Evolutionary conservation across 768 basidiomycete genomes (phyloP).

Genomic region (Collybia sordida): DNA sequence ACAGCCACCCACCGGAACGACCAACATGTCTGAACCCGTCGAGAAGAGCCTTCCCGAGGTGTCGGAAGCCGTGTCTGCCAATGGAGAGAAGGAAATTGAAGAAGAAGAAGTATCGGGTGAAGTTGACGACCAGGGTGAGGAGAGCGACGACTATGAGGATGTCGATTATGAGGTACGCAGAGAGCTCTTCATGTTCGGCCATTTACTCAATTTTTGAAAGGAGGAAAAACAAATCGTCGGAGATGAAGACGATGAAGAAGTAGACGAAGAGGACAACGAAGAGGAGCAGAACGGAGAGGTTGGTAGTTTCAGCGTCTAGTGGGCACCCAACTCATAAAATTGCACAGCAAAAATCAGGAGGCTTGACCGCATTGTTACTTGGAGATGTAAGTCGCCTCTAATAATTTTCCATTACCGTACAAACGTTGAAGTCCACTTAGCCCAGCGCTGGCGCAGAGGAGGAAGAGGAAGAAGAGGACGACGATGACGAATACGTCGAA

Average conservation of each 20-base stretch:
- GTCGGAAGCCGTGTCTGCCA: conserved; percentile 8
- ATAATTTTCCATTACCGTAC: neutral
- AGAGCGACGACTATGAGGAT: conserved; percentile 21
- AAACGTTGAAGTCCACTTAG: conserved; percentile 10
- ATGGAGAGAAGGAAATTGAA: conserved; percentile 8
- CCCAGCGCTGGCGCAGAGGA: conserved; percentile 28
- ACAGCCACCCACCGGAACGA: neutral
- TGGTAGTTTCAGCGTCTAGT: neutral
- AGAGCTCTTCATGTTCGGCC: neutral
- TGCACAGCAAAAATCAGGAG: conserved; percentile 4
- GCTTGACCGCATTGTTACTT: conserved; percentile 18
- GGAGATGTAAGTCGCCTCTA: conserved; percentile 12
- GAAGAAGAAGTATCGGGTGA: neutral
- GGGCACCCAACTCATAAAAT: neutral
- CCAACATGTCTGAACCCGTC: conserved; percentile 15
- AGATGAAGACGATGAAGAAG: conserved; percentile 12
- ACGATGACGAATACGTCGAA: conserved; percentile 12
- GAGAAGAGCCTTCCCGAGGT: conserved; percentile 12
- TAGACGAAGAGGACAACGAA: conserved; percentile 17
- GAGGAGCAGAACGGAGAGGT: conserved; percentile 11
- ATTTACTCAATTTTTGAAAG: neutral
- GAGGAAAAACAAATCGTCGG: conserved; percentile 10
- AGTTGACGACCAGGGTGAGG: conserved; percentile 16
- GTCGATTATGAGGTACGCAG: conserved; percentile 14
- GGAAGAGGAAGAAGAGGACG: conserved; percentile 33